These are phyloP conservation scores for Erodium chrysanthum DNA, from an alignment of 441 rosid genomes.

Conservation along the genomic window DNA sequence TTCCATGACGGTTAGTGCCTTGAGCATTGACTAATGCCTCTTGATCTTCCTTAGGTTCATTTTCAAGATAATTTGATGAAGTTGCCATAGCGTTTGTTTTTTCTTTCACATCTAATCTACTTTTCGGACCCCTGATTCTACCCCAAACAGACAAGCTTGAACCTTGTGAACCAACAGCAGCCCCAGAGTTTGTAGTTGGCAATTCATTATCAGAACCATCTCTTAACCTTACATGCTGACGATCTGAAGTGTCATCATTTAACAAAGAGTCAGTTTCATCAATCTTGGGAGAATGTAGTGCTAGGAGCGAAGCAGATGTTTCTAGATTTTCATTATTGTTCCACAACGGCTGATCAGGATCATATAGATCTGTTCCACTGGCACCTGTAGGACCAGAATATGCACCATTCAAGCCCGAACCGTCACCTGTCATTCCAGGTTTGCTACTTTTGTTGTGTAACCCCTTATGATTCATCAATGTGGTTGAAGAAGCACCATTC, in stretches of 20 bases:
- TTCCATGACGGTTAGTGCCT: constrained; percentile 38
- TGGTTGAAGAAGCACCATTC: constrained; percentile 40
- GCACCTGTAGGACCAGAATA: constrained; percentile 37
- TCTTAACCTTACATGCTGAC: constrained; percentile 26
- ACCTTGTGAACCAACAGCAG: constrained; percentile 33
- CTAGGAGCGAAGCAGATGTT: constrained; percentile 44
- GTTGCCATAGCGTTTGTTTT: constrained; percentile 37
- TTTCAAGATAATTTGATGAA: constrained; percentile 37
- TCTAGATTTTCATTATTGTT: constrained; percentile 53
- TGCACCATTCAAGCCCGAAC: constrained; percentile 45
- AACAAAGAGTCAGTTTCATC: constrained; percentile 46
- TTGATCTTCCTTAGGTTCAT: constrained; percentile 41
- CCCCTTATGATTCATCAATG: constrained; percentile 46
- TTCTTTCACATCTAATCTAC: constrained; percentile 43
- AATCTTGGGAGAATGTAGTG: constrained; percentile 41
- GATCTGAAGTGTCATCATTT: constrained; percentile 38
- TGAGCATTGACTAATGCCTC: constrained; percentile 31
- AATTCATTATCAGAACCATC: constrained; percentile 36
- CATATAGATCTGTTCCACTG: constrained; percentile 73
- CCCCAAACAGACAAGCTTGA: constrained; percentile 65
- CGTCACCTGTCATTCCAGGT: constrained; percentile 51
- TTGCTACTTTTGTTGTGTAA: constrained; percentile 47
- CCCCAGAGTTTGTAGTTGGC: constrained; percentile 29
- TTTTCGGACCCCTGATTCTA: constrained; percentile 46
- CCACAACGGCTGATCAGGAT: constrained; percentile 99